These are phyloP conservation scores for Streptanthus diversifolius DNA, from an alignment of 345 rosid species.

Conservation along the genomic window DNA sequence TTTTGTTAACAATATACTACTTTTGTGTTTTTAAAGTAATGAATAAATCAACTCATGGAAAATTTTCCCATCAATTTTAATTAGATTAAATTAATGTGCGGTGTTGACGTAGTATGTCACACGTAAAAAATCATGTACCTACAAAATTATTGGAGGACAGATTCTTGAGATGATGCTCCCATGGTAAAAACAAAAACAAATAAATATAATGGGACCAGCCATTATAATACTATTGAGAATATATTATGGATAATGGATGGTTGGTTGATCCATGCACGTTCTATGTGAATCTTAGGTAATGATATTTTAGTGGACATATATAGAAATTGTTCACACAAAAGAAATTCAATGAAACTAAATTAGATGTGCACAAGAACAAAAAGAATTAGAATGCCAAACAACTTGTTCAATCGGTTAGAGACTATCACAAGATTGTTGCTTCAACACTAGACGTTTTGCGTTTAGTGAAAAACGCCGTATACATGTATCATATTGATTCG, in stretches of 20 bases:
- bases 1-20: too few species aligned
- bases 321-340: background rate
- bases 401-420: background rate
- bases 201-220: conserved; percentile 16
- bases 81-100: background rate
- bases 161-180: conserved; percentile 25
- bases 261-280: conserved; percentile 31
- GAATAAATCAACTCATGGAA: conserved; percentile 11
- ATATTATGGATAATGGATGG: conserved; percentile 5
- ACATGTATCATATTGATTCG: background rate
- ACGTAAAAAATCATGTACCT: conserved; percentile 14
- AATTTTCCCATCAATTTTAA: background rate
- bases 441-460: background rate
- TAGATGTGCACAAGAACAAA: background rate
- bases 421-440: background rate
- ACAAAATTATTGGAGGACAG: background rate
- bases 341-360: background rate
- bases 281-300: conserved; percentile 1
- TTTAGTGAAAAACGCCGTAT: background rate
- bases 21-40: background rate
- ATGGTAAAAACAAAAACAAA: conserved; percentile 12
- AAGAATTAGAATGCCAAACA: background rate
- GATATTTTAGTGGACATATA: background rate
- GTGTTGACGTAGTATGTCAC: conserved; percentile 7
- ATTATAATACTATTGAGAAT: background rate